Evolutionary conservation across 345 rosid genomes (phyloP), one percentile per base, ranked within the genome.

Genomic region (Corymbia maculata): DNA sequence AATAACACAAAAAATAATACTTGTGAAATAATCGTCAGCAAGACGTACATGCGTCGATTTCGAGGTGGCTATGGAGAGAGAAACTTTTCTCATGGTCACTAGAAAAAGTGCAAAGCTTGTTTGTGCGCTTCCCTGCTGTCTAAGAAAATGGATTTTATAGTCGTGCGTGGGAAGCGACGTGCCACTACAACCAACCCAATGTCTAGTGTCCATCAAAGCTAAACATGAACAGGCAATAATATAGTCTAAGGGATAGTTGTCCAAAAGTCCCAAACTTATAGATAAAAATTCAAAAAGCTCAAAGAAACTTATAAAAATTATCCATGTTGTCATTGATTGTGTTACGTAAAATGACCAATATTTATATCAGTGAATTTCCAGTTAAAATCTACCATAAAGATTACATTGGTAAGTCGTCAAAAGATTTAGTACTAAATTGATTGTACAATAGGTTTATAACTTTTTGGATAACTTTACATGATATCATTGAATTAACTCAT

Each of bases 371-470:
- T 26, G 32, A 64, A 61, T 64, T 64, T 28, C 19, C 32, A 3
- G 2, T 8, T n/a, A n/a, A 64, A n/a, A 64, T n/a, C 0, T 0
- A 0, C 1, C 1, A 0, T 0, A 66, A 30, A 5, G 3, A 30
- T 4, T 16, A 53, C 4, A 3, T 21, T 7, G 59, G 1, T 2
- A 53, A 53, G 21, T 8, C 2, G 7, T 53, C 4, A 53, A 53
- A 53, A 53, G 1, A 1, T 21, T 16, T 57, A 57, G 42, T 36
- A 36, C 42, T 36, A 36, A 75, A 36, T 17, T 42, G 14, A 14
- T 0, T 0, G 2, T 4, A 61, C 2, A 15, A 1, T 64, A 75
- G 3, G 1, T 22, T 75, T 11, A 19, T 9, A 26, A 11, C 4
- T 32, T 32, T 70, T 36, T 9, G 7, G 22, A 9, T 19, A 70